Percentiles rank a stretch among this genome's conserved stretches.
Conservation (phyloP, 164 flowering plant species). For the Nymphaea thermarum region DNA sequence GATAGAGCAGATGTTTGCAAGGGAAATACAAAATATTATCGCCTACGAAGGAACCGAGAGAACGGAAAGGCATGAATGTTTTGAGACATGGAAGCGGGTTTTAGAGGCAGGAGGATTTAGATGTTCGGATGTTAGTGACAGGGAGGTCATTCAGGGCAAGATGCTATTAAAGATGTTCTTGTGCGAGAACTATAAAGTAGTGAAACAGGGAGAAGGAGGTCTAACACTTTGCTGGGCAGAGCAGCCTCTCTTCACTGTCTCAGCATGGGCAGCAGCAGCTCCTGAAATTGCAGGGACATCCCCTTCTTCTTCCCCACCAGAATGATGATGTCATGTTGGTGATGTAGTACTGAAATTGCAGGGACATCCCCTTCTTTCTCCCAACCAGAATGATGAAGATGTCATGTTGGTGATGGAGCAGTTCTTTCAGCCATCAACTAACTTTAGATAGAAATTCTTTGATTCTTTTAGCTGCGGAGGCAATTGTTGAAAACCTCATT, state of each 20-base stretch:
- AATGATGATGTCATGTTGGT: not conserved
- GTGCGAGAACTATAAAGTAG: conserved; percentile 26
- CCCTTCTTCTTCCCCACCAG: conserved; percentile 35
- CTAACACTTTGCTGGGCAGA: conserved; percentile 66
- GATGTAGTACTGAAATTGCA: conserved; percentile 15
- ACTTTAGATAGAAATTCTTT: not conserved
- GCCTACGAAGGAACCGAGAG: conserved; percentile 83
- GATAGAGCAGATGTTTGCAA: conserved; percentile 72
- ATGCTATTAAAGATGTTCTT: conserved; percentile 82
- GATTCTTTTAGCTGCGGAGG: not conserved
- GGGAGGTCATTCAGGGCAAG: conserved; percentile 59
- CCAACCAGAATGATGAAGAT: not conserved
- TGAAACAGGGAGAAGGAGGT: conserved; percentile 36
- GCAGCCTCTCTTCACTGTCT: conserved; percentile 80
- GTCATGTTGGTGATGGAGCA: not conserved
- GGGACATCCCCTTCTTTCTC: no score
- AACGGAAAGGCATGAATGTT: conserved; percentile 64
- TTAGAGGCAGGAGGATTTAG: conserved; percentile 64
- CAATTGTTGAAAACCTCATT: not conserved
- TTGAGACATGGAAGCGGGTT: conserved; percentile 47
- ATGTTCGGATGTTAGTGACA: conserved; percentile 31
- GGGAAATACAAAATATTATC: conserved; percentile 68
- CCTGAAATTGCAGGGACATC: conserved; percentile 49
- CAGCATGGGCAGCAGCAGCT: conserved; percentile 60
- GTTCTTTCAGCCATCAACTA: not conserved